phyloP scores from a whole-genome alignment of 176 grass and related monocot genomes.

The Metroxylon sagu region DNA sequence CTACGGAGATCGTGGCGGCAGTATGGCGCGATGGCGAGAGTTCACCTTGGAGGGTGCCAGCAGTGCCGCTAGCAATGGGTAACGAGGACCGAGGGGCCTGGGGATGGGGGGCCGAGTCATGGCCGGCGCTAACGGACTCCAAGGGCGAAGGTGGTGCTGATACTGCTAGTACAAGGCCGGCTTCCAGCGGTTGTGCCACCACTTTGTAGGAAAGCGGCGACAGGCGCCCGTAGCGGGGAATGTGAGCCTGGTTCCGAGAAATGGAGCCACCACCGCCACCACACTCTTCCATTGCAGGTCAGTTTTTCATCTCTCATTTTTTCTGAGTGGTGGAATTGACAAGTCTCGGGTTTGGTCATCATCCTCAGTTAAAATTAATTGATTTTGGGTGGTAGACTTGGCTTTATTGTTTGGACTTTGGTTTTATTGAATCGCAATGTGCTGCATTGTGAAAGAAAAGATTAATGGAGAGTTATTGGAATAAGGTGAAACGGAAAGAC shows the following conservation, averaged over 20 bases:
- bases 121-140: slow-evolving; percentile 54
- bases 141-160: slow-evolving; percentile 10
- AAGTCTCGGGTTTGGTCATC: neutral
- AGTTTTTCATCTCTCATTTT: neutral
- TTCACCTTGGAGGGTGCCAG: slow-evolving; percentile 38
- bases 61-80: slow-evolving; percentile 1
- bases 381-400: too few relatives aligned
- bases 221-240: slow-evolving; percentile 7
- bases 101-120: slow-evolving; percentile 57
- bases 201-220: slow-evolving; percentile 6
- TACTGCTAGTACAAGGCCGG: too few relatives aligned
- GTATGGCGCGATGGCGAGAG: slow-evolving; percentile 17
- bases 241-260: neutral
- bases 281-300: slow-evolving; percentile 6
- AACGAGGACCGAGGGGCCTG: slow-evolving; percentile 13
- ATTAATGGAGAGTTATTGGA: too few relatives aligned
- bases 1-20: slow-evolving; percentile 18
- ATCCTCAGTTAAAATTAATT: too few relatives aligned
- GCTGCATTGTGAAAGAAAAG: too few relatives aligned
- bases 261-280: neutral
- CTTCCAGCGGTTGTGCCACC: too few relatives aligned
- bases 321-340: neutral
- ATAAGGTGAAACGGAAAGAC: too few relatives aligned
- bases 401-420: too few relatives aligned
- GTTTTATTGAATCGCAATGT: too few relatives aligned